Conservation (phyloP, 2,329 filamentous ascomycete species). For the Colletotrichum eremochloae region DNA sequence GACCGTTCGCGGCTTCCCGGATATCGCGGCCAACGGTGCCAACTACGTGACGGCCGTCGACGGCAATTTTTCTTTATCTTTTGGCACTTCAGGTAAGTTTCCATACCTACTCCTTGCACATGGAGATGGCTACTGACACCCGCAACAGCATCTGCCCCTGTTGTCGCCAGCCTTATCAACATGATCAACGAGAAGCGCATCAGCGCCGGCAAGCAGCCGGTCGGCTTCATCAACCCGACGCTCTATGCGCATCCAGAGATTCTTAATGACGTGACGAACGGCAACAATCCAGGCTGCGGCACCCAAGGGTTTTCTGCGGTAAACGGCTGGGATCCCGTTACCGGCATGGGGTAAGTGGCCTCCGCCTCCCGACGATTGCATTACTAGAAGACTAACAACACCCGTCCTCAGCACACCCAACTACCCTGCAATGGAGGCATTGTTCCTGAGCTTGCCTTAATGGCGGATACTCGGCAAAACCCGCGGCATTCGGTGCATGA, state of each 20-base stretch:
- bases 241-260: slow-evolving; percentile 49
- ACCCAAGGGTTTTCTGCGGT: slow-evolving; percentile 48
- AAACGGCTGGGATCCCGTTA: slow-evolving; percentile 38
- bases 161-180: slow-evolving; percentile 52
- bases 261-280: slow-evolving; percentile 49
- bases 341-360: slow-evolving; percentile 36
- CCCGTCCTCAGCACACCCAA: slow-evolving; percentile 37
- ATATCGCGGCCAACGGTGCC: slow-evolving; percentile 60
- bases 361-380: neutral
- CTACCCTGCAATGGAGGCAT: slow-evolving; percentile 41
- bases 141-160: slow-evolving; percentile 49
- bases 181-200: slow-evolving; percentile 50
- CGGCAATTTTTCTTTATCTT: slow-evolving; percentile 57
- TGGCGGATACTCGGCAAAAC: slow-evolving; percentile 4
- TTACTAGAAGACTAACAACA: slow-evolving; percentile 4
- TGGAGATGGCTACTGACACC: neutral
- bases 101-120: too few species aligned
- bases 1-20: slow-evolving; percentile 62
- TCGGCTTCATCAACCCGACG: slow-evolving; percentile 45
- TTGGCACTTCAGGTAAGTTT: slow-evolving; percentile 59
- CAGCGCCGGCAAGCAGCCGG: slow-evolving; percentile 46
- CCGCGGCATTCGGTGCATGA: neutral
- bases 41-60: slow-evolving; percentile 59
- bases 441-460: slow-evolving; percentile 42
- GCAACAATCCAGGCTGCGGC: slow-evolving; percentile 51